Conservation (phyloP, 106 monocot genomes). For the Dioscorea alata region DNA sequence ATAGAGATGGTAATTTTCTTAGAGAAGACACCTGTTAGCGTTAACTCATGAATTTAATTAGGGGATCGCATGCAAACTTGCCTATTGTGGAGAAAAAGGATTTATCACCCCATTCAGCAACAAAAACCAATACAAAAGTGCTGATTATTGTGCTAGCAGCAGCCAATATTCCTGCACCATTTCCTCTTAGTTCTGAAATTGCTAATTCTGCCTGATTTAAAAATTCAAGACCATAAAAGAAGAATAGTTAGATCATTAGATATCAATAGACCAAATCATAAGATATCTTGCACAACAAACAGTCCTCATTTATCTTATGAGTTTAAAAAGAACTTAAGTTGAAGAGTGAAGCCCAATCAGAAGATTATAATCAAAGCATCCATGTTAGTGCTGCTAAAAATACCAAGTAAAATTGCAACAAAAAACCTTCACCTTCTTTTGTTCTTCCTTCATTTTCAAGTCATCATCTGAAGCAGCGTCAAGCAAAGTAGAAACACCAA, state of each 20-base stretch:
- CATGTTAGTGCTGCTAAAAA: too few species aligned
- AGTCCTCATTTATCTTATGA: too few species aligned
- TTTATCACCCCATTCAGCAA: slow-evolving; percentile 99
- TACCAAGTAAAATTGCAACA: too few species aligned
- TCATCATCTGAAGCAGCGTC: slow-evolving; percentile 73
- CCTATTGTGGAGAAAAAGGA: slow-evolving; percentile 98
- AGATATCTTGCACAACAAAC: too few species aligned
- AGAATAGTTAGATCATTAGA: not conserved
- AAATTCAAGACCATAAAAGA: not conserved
- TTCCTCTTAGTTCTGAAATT: slow-evolving; percentile 74
- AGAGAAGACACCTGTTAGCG: not conserved
- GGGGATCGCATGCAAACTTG: slow-evolving; percentile 1
- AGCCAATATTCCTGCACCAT: slow-evolving; percentile 75
- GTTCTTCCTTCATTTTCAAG: slow-evolving; percentile 64
- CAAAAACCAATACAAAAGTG: slow-evolving; percentile 91
- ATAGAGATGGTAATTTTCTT: slow-evolving; percentile 1
- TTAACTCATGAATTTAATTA: not conserved
- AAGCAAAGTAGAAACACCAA: slow-evolving; percentile 88
- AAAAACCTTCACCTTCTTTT: slow-evolving; percentile 59
- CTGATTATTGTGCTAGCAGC: slow-evolving; percentile 78
- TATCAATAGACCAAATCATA: too few species aligned
- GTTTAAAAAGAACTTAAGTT: too few species aligned
- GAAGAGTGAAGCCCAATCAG: too few species aligned
- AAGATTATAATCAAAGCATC: too few species aligned
- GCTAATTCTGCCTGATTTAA: slow-evolving; percentile 78